Evolutionary conservation across 2,329 filamentous ascomycete species (phyloP), one percentile per base, ranked within the genome.

Genomic region (Curvularia lunata): DNA sequence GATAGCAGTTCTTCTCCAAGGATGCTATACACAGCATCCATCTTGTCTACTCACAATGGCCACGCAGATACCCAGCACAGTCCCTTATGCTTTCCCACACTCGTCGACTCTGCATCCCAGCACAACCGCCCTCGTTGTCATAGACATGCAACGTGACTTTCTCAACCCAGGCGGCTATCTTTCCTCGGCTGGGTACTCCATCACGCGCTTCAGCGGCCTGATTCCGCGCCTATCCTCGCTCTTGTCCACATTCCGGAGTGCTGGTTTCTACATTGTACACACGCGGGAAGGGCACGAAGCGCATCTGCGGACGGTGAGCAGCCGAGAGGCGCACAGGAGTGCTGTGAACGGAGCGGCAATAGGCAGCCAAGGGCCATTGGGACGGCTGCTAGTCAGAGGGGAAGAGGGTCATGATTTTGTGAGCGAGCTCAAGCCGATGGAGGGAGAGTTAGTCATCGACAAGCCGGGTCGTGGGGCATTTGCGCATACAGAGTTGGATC

Each of bases 391-490:
- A 4, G 77, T 88, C 23, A 81, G 85, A 19, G 85, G 86, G 0
- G 83, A 87, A 64, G 66, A 75, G 21, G 86, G 86, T 0, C 85
- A 87, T 65, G 84, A 84, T 46, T 85, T 82, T 28, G 79, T 87
- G 18, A 74, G 80, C 7, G 84, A 87, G 63, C 70, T 85, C 30
- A 80, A 79, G 55, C 83, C 83, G 13, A 53, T 80, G 16, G 70
- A 73, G 1, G 52, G 74, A 2, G 83, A 85, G 63, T 77, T 81
- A 0, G 75, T 85, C 8, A 80, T 86, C 42, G 83, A 85, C 69
- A 85, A 85, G 68, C 82, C 83, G 0, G 83, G 83, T 0, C 78
- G 82, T 23, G 79, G 83, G 1, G 82, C 83, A 3, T 85, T 85
- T 67, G 71, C 79, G 6, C 75, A 85, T 61, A 85, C 84, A 0